Evolutionary conservation across 208 protist species (phyloP).

Genomic region (Trichomonas gallinae): DNA sequence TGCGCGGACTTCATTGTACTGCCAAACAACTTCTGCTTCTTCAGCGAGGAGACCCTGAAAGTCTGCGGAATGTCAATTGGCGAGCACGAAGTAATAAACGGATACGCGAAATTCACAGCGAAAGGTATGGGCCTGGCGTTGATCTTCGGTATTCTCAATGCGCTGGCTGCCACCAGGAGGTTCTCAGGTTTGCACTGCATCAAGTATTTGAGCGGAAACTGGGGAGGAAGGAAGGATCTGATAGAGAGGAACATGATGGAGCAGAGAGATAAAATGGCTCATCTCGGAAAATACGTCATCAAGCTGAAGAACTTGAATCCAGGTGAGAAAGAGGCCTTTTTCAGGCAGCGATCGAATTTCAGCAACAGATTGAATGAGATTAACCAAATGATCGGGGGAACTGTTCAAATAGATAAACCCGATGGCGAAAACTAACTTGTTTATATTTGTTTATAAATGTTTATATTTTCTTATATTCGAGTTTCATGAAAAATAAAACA

Average conservation of each 20-base stretch:
- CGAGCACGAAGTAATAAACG: neutral
- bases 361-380: neutral
- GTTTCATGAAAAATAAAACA: too few relatives aligned
- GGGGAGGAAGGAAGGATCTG: neutral
- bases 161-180: neutral
- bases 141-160: neutral
- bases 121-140: neutral
- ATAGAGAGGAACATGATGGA: neutral
- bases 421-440: too few relatives aligned
- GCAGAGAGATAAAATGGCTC: neutral
- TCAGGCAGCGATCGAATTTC: neutral
- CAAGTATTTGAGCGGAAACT: neutral
- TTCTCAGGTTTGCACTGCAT: neutral
- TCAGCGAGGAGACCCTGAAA: neutral
- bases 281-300: neutral
- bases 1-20: neutral
- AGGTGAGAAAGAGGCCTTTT: neutral
- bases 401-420: too few relatives aligned
- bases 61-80: neutral
- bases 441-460: too few relatives aligned
- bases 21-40: neutral
- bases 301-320: neutral
- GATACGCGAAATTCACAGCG: neutral
- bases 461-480: too few relatives aligned
- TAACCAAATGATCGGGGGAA: neutral